Conservation (phyloP, 208 protist species). For the Trypanosoma theileri region DNA sequence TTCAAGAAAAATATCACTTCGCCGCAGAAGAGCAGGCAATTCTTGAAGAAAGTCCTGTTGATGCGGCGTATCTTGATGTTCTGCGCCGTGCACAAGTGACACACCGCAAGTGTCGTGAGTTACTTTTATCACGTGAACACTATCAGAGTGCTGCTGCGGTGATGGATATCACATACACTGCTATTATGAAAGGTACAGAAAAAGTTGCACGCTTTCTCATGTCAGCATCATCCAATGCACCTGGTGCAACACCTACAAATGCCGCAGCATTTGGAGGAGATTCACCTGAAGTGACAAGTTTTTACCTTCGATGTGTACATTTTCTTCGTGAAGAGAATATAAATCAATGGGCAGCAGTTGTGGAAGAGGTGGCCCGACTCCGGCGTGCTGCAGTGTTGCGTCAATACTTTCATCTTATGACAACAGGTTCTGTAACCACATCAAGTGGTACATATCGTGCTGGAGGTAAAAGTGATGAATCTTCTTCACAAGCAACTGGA, state of each 20-base stretch:
- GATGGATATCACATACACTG: conserved; percentile 76
- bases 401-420: conserved; percentile 85
- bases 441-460: conserved; percentile 46
- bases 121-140: conserved; percentile 61
- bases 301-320: conserved; percentile 66
- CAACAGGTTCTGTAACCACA: conserved; percentile 65
- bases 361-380: conserved; percentile 74
- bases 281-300: conserved; percentile 62
- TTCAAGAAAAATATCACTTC: conserved; percentile 71
- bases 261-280: conserved; percentile 31
- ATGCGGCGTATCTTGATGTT: conserved; percentile 64
- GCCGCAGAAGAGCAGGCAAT: conserved; percentile 53
- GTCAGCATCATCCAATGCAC: conserved; percentile 23
- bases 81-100: conserved; percentile 63
- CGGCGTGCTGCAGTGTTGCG: conserved; percentile 72
- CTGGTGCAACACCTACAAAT: neutral
- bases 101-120: conserved; percentile 56
- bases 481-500: conserved; percentile 8
- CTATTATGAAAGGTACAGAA: conserved; percentile 59
- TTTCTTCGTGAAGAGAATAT: conserved; percentile 66
- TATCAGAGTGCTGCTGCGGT: conserved; percentile 53
- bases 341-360: conserved; percentile 53
- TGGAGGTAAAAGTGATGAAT: conserved; percentile 10
- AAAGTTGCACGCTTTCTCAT: conserved; percentile 69
- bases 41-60: conserved; percentile 61